Base-by-base conservation (phyloP, 108 stramenopile species). In the Conticribra guillardii region DNA sequence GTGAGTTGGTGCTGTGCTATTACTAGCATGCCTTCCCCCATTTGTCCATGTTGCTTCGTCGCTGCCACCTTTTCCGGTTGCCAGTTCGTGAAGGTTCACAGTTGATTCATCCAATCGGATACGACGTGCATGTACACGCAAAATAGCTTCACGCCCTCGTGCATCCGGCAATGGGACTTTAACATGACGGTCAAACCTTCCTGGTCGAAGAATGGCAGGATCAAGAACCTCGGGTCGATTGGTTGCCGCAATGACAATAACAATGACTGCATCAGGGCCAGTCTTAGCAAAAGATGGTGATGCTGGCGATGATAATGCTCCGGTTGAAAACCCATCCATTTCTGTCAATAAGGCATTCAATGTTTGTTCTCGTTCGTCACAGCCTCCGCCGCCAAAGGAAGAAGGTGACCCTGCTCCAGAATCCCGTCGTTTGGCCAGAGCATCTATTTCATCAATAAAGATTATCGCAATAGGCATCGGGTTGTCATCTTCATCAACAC, bases 391-490 rank as follows among this genome's bases (percentile, higher is more conserved):
- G 58, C 82, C 41, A 66, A 84, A 24, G 31, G 80, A 61, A 34
- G 77, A 73, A 28, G 33, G 45, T 1, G 60, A 31, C 24, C 70
- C 70, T 1, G 29, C 2, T 26, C 79, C 79, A 5, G 73, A 68
- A 41, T 80, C 79, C 37, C 94, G 80, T 7, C 81, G 61, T 64
- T 88, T 92, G 52, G 94, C 98, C 44, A 99, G 56, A 50, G 96
- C 96, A 72, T 99, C 98, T 45, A 99, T 87, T 74, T 99, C 98
- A 76, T 99, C 98, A 54, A 99, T 97, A 68, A 99, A 99, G 44
- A 99, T 87, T 34, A 99, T 93, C 45, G 90, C 88, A 8, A 82
- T 75, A 15, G 90, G 79, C 57, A 65, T 72, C 44, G 50, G 64
- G 27, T 66, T 54, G 2, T 3, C 30, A 44, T 48, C 21, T n/a